Conservation (phyloP, 768 basidiomycete species). For the Tulasnella sp. region DNA sequence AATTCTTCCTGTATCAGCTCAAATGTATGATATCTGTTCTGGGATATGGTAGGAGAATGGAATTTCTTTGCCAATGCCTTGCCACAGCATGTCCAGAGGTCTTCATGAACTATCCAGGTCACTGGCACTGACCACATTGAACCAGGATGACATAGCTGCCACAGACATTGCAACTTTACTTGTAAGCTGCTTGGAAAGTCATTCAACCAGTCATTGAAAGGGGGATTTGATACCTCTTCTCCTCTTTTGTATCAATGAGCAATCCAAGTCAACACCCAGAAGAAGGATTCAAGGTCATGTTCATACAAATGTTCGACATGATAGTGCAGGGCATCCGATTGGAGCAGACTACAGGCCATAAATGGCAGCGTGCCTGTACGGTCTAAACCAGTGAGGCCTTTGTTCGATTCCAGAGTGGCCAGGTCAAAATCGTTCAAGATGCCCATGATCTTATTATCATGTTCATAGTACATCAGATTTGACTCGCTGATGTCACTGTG, state of each 20-base stretch:
- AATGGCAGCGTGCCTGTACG: background rate
- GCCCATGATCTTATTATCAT: slow-evolving; percentile 15
- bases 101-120: no score
- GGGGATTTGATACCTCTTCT: no score
- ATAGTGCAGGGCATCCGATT: background rate
- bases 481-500: slow-evolving; percentile 26
- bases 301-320: background rate
- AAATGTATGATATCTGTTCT: no score
- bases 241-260: background rate
- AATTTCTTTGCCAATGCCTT: no score
- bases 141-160: no score
- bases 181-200: no score
- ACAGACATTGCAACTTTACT: no score
- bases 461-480: slow-evolving; percentile 26
- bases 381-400: background rate
- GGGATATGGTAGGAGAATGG: no score
- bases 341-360: background rate
- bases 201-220: no score
- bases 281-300: background rate
- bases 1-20: no score
- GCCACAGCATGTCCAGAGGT: no score
- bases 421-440: slow-evolving; percentile 26
- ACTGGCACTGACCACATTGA: no score
- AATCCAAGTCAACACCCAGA: background rate
- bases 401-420: background rate